Evolutionary conservation across 1,284 basidiomycete genomes (phyloP).

Genomic region (Afroboletus lepidellus): DNA sequence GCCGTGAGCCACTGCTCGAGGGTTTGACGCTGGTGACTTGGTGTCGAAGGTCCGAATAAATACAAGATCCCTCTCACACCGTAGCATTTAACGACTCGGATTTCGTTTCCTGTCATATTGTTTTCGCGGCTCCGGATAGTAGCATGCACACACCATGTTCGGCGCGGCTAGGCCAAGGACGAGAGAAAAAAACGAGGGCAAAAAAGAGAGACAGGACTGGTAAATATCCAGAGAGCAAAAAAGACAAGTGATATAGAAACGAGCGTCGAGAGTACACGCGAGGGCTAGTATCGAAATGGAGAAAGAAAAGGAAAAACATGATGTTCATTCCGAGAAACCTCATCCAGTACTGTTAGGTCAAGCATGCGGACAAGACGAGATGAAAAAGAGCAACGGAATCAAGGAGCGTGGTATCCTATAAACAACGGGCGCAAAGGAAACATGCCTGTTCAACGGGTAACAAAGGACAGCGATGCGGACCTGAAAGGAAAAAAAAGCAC

Average conservation of each 20-base stretch:
- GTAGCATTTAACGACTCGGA: too few relatives aligned
- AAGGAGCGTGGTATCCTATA: slow-evolving; percentile 27
- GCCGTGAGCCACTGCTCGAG: too few relatives aligned
- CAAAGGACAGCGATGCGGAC: slow-evolving; percentile 6
- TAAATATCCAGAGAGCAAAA: background rate
- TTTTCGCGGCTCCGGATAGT: too few relatives aligned
- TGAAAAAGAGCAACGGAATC: background rate
- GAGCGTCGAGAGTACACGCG: background rate
- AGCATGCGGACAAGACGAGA: background rate
- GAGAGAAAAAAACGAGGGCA: background rate
- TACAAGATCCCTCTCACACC: too few relatives aligned
- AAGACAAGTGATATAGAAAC: background rate
- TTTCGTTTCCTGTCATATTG: too few relatives aligned
- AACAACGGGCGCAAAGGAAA: background rate
- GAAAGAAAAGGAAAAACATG: background rate
- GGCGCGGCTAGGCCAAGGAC: too few relatives aligned
- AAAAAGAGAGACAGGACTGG: background rate
- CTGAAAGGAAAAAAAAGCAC: slow-evolving; percentile 6
- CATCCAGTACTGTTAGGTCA: slow-evolving; percentile 1
- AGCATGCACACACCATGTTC: too few relatives aligned
- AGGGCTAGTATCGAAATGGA: background rate
- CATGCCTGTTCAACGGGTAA: background rate
- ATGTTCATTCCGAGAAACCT: slow-evolving; percentile 5
- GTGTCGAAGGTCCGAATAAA: too few relatives aligned
- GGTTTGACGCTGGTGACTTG: too few relatives aligned